These are phyloP conservation scores for Arachis stenosperma DNA, from an alignment of 306 rosid genomes.

Conservation along the genomic window DNA sequence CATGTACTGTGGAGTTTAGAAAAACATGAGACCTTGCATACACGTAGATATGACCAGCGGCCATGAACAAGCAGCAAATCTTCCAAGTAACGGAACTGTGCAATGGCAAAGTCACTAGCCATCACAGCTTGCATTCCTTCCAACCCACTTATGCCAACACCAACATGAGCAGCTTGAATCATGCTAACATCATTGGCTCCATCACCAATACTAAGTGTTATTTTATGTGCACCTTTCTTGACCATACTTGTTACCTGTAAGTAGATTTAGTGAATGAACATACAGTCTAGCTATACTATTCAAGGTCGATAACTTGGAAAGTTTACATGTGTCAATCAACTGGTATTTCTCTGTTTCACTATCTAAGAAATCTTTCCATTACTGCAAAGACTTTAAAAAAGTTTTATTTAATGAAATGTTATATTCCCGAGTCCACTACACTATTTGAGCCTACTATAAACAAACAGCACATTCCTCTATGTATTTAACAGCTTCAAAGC, in stretches of 20 bases:
- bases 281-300: too few relatives aligned
- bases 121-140: slow-evolving; percentile 99
- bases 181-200: slow-evolving; percentile 99
- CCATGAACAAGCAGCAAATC: slow-evolving; percentile 99
- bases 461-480: too few relatives aligned
- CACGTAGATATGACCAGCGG: slow-evolving; percentile 95
- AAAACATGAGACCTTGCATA: slow-evolving; percentile 80
- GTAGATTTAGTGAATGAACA: slow-evolving; percentile 35
- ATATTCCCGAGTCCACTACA: too few relatives aligned
- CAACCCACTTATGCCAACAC: slow-evolving; percentile 93
- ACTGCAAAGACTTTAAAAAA: too few relatives aligned
- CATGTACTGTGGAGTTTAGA: slow-evolving; percentile 9
- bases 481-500: too few relatives aligned
- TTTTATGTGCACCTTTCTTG: slow-evolving; percentile 85
- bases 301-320: too few relatives aligned
- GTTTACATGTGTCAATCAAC: too few relatives aligned
- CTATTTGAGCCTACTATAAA: too few relatives aligned
- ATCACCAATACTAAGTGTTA: slow-evolving; percentile 95
- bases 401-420: too few relatives aligned
- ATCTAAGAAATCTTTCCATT: too few relatives aligned
- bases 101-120: slow-evolving; percentile 99
- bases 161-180: slow-evolving; percentile 99
- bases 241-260: slow-evolving; percentile 92
- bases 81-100: slow-evolving; percentile 93
- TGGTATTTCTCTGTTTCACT: too few relatives aligned